These are phyloP conservation scores for Zymoseptoria crescenta DNA, from an alignment of 2,329 filamentous ascomycete genomes.

Conservation along the genomic window DNA sequence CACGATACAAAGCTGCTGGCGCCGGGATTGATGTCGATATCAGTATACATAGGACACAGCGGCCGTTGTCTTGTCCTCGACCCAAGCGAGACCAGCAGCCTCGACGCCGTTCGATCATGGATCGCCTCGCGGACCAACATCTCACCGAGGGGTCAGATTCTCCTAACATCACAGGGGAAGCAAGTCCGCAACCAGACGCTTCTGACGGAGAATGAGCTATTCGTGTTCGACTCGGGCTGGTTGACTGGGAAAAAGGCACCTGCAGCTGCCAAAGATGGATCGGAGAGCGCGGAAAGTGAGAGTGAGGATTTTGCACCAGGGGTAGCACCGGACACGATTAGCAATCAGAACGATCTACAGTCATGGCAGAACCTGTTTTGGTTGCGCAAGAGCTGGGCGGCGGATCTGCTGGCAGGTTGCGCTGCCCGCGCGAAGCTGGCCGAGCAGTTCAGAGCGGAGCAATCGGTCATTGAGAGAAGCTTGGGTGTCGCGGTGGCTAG, in stretches of 20 bases:
- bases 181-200: constrained; percentile 75
- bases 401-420: constrained; percentile 62
- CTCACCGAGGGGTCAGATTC: constrained; percentile 69
- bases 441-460: constrained; percentile 61
- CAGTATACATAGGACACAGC: constrained; percentile 89
- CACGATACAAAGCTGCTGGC: constrained; percentile 9
- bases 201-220: constrained; percentile 81
- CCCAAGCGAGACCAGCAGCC: constrained; percentile 62
- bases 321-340: constrained; percentile 68
- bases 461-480: constrained; percentile 68
- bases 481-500: constrained; percentile 82
- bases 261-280: constrained; percentile 38
- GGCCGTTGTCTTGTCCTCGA: constrained; percentile 79
- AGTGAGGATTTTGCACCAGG: constrained; percentile 52
- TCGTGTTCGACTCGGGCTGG: constrained; percentile 73
- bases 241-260: constrained; percentile 21
- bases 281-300: constrained; percentile 7
- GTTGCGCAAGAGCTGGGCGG: constrained; percentile 71
- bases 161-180: constrained; percentile 77
- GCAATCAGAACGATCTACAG: constrained; percentile 68
- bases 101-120: constrained; percentile 80
- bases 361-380: constrained; percentile 88
- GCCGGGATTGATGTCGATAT: constrained; percentile 58
- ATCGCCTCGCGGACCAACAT: constrained; percentile 69
- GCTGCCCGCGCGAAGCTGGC: constrained; percentile 54